These are phyloP conservation scores for Talaromyces sp. DNA, from an alignment of 2,329 filamentous ascomycete genomes.

Conservation along the genomic window DNA sequence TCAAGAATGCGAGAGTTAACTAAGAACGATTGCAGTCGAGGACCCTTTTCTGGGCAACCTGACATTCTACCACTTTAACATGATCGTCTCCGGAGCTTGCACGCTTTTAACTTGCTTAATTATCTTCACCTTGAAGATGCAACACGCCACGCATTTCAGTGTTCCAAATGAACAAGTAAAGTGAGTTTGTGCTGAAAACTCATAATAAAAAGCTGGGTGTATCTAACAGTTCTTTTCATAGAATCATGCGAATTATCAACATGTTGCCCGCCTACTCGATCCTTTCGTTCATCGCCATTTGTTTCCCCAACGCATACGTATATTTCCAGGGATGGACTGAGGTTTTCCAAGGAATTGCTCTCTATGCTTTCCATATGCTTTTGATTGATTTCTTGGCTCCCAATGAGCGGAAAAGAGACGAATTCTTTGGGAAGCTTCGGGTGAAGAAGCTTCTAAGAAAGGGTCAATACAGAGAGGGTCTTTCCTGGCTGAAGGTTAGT, in stretches of 20 bases:
- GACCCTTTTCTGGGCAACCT: slow-evolving; percentile 23
- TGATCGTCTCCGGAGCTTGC: background rate
- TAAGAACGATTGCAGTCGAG: background rate
- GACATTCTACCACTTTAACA: slow-evolving; percentile 28
- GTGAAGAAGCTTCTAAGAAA: slow-evolving; percentile 30
- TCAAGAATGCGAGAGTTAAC: background rate
- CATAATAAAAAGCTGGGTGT: too few relatives aligned
- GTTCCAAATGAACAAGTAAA: slow-evolving; percentile 47
- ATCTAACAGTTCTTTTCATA: slow-evolving; percentile 8
- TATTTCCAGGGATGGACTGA: slow-evolving; percentile 47
- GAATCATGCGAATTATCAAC: slow-evolving; percentile 47
- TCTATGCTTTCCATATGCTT: slow-evolving; percentile 49
- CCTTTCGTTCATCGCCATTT: slow-evolving; percentile 43
- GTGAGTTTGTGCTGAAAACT: too few relatives aligned
- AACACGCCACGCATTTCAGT: slow-evolving; percentile 44
- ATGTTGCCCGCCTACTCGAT: slow-evolving; percentile 48
- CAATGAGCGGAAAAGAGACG: slow-evolving; percentile 34
- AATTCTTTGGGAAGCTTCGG: slow-evolving; percentile 42
- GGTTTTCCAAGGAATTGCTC: slow-evolving; percentile 44
- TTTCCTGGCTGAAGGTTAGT: slow-evolving; percentile 31
- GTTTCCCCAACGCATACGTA: slow-evolving; percentile 41
- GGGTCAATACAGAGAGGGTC: slow-evolving; percentile 28
- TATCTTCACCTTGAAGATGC: slow-evolving; percentile 33
- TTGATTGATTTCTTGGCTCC: slow-evolving; percentile 46
- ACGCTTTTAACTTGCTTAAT: slow-evolving; percentile 24